Evolutionary conservation across 768 basidiomycete genomes (phyloP).

Genomic region (Russula virescens): DNA sequence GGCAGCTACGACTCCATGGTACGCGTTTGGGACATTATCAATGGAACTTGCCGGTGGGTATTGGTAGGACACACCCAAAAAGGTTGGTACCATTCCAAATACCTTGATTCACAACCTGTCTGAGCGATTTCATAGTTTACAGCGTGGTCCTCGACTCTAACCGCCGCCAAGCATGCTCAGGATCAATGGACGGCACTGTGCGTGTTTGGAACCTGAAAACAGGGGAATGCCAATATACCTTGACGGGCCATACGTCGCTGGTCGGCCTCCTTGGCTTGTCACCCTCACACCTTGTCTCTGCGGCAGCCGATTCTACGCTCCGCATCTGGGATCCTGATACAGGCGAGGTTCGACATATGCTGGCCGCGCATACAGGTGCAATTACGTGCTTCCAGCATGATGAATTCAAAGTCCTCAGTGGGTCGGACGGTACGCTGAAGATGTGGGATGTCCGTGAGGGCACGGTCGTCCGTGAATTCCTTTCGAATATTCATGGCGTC

Average conservation of each 20-base stretch:
- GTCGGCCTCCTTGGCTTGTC: slow-evolving; percentile 91
- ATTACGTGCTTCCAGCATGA: slow-evolving; percentile 99
- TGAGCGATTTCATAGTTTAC: slow-evolving; percentile 57
- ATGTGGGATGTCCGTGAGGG: slow-evolving; percentile 97
- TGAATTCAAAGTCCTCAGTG: slow-evolving; percentile 93
- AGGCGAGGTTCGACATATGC: slow-evolving; percentile 71
- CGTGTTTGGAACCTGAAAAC: slow-evolving; percentile 88
- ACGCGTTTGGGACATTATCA: slow-evolving; percentile 91
- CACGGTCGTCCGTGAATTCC: slow-evolving; percentile 75
- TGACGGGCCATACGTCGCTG: slow-evolving; percentile 90
- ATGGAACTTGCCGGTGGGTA: slow-evolving; percentile 73
- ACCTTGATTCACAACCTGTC: slow-evolving; percentile 1
- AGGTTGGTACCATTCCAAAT: slow-evolving; percentile 43
- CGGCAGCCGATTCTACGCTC: slow-evolving; percentile 92
- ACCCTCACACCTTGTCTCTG: slow-evolving; percentile 86
- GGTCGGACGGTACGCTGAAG: slow-evolving; percentile 93
- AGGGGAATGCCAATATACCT: slow-evolving; percentile 71
- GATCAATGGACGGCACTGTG: slow-evolving; percentile 97
- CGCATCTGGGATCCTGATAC: slow-evolving; percentile 91
- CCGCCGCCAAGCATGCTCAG: slow-evolving; percentile 89
- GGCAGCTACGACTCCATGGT: slow-evolving; percentile 96
- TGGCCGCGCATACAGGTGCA: slow-evolving; percentile 92
- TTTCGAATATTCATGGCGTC: slow-evolving; percentile 89
- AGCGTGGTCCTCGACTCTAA: slow-evolving; percentile 85
- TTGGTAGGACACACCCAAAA: slow-evolving; percentile 88